Conservation (phyloP, 352 stramenopile genomes). For the Globisporangium cylindrosporum region DNA sequence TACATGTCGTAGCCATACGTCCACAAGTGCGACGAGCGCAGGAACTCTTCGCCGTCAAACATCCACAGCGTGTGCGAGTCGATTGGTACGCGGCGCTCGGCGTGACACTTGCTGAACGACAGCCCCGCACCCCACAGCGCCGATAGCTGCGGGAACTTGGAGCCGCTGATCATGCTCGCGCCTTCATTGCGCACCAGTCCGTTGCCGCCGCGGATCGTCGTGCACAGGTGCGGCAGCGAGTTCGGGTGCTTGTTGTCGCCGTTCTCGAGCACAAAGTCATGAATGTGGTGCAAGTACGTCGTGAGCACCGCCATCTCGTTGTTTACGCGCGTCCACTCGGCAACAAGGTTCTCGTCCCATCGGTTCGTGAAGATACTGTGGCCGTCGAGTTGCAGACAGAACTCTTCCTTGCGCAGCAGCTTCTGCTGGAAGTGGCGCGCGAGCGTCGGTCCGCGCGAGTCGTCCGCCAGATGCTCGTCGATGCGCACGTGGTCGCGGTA, state of each 20-base stretch:
- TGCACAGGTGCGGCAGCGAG: slow-evolving; percentile 71
- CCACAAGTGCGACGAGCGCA: slow-evolving; percentile 59
- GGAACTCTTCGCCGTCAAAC: slow-evolving; percentile 73
- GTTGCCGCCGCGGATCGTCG: slow-evolving; percentile 66
- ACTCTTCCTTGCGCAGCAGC: slow-evolving; percentile 70
- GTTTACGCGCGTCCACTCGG: slow-evolving; percentile 66
- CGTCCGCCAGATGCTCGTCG: slow-evolving; percentile 58
- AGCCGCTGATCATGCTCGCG: slow-evolving; percentile 74
- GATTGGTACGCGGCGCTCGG: slow-evolving; percentile 65
- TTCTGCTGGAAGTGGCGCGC: slow-evolving; percentile 83
- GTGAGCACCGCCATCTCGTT: slow-evolving; percentile 86
- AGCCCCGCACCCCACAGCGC: slow-evolving; percentile 76
- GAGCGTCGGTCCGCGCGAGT: slow-evolving; percentile 75
- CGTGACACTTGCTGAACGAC: slow-evolving; percentile 85
- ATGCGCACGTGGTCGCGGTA: slow-evolving; percentile 75
- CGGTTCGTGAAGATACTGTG: slow-evolving; percentile 86
- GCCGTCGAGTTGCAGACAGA: slow-evolving; percentile 81
- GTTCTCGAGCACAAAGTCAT: slow-evolving; percentile 79
- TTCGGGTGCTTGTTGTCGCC: slow-evolving; percentile 64
- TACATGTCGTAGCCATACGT: slow-evolving; percentile 73
- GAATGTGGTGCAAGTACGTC: slow-evolving; percentile 80
- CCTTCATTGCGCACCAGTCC: slow-evolving; percentile 68
- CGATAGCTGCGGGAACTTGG: slow-evolving; percentile 70
- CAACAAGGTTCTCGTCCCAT: slow-evolving; percentile 73
- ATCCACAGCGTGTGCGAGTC: slow-evolving; percentile 82